Base-by-base conservation (phyloP, 805 yeast genomes). In the Myxozyma kluyveri region DNA sequence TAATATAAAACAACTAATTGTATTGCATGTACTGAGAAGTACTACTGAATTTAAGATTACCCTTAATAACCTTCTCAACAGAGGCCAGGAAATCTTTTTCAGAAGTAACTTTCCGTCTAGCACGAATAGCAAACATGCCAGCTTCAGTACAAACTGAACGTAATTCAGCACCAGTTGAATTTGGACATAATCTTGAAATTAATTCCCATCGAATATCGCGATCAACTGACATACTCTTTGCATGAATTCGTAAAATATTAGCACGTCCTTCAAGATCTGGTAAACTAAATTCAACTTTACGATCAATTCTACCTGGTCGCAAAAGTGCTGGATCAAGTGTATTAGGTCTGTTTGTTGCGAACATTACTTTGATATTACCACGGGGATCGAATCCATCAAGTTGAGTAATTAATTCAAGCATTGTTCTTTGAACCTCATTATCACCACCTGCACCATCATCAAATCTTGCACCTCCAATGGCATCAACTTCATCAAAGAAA, bases 61-160 rank as follows among this genome's bases (percentile, higher is more conserved):
- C 98, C 79, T 91, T 93, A 67, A 93, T 93, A 55, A 93, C 99
- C 77, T 93, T 93, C 65, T 93, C 99, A 42, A 93, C 99, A 31
- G 99, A 96, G 63, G 91, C 89, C 65, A 93, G 75, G 78, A 93
- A 93, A 71, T 93, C 99, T 77, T 93, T 93, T 70, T 93, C 99
- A 24, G 95, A 85, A 35, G 99, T 98, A 39, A 93, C 96, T 75
- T 93, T 93, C 75, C 99, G 81, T 72, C 99, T 83, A 18, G 98
- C 96, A 65, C 99, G 82, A 50, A 93, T 93, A 41, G 99, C 99
- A 76, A 90, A 93, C 99, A 93, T 93, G 65, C 99, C 99, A 2
- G 99, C 99, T 71, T 93, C 99, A 1, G 99, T 93, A 71, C 99
- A 93, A 17, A 93, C 99, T 4, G 98, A 91, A 68, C 99, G 84